phyloP scores from a whole-genome alignment of 108 stramenopile species.

The Nannochloropsis salina region DNA sequence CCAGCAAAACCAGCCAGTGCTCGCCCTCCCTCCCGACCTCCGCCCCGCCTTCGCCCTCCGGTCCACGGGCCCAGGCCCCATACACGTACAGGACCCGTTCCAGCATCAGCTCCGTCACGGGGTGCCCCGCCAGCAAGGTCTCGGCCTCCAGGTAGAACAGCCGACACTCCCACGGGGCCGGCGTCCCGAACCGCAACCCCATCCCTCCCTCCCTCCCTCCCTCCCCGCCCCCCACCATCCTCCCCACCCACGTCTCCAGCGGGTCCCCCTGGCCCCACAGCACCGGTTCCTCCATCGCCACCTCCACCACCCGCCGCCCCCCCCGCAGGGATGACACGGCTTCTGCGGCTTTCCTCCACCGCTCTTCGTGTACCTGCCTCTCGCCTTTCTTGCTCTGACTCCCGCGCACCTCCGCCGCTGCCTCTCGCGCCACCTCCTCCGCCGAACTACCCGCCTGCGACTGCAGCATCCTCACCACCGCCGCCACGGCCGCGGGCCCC shows the following conservation, averaged over 20 bases:
- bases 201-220: conserved; percentile 1
- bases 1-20: background rate
- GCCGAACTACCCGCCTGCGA: background rate
- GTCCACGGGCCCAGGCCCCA: background rate
- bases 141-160: background rate
- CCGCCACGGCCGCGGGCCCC: background rate
- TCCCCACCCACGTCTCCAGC: background rate
- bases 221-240: background rate
- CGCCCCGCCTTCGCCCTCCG: background rate
- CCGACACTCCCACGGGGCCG: background rate
- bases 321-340: background rate
- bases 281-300: background rate
- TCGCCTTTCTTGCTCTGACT: conserved; percentile 21
- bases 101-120: background rate
- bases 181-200: background rate
- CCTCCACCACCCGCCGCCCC: background rate
- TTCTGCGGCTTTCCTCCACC: conserved; percentile 25
- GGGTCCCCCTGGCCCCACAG: background rate
- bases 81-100: background rate
- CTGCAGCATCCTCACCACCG: background rate
- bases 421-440: background rate
- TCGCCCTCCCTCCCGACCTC: conserved; percentile 12
- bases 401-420: background rate
- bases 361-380: conserved; percentile 22
- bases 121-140: background rate